A percentile compares a stretch with the other conserved stretches of the same genome.
Evolutionary conservation across 306 rosid genomes (phyloP).

Genomic region (Geum urbanum): DNA sequence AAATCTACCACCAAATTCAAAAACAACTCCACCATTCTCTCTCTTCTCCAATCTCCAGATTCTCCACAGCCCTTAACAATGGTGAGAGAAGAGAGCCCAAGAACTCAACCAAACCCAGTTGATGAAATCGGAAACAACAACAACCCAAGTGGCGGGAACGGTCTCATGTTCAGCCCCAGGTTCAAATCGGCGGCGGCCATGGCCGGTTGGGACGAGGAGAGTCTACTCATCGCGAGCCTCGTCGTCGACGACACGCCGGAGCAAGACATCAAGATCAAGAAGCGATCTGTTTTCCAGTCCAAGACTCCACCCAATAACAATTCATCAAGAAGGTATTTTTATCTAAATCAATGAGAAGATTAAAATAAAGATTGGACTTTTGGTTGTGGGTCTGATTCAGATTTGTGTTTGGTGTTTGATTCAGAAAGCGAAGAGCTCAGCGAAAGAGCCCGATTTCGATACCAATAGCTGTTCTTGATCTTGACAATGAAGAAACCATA

Average conservation of each 20-base stretch:
- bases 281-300: slow-evolving; percentile 38
- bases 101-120: slow-evolving; percentile 13
- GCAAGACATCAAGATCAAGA: slow-evolving; percentile 49
- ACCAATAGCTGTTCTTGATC: slow-evolving; percentile 58
- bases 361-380: too few species aligned
- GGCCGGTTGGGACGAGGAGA: slow-evolving; percentile 99
- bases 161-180: slow-evolving; percentile 54
- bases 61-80: slow-evolving; percentile 25
- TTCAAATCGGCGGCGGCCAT: slow-evolving; percentile 86
- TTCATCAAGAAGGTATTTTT: slow-evolving; percentile 56
- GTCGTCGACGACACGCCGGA: slow-evolving; percentile 88
- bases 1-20: too few species aligned
- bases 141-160: slow-evolving; percentile 11
- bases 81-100: slow-evolving; percentile 45
- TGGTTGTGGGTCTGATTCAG: too few species aligned
- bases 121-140: slow-evolving; percentile 24
- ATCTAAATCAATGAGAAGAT: not conserved
- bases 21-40: too few species aligned
- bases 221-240: slow-evolving; percentile 60
- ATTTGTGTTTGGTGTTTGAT: not conserved
- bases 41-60: too few species aligned
- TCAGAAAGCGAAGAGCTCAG: slow-evolving; percentile 67
- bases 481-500: slow-evolving; percentile 53
- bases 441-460: slow-evolving; percentile 45
- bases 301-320: slow-evolving; percentile 53